These are phyloP conservation scores for Lactarius psammicola DNA, from an alignment of 768 basidiomycete species.

Conservation along the genomic window DNA sequence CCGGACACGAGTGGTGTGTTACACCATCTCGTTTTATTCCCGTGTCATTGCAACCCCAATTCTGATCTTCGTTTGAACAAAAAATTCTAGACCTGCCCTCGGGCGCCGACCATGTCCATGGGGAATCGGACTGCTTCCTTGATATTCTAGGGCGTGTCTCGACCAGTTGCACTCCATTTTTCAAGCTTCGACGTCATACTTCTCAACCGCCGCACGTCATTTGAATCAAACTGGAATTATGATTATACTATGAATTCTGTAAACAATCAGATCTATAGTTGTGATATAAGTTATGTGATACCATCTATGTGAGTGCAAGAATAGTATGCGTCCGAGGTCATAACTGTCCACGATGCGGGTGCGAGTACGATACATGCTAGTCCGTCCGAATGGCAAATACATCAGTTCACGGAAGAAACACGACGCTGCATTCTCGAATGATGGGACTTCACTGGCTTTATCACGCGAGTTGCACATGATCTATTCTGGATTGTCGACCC, in stretches of 20 bases:
- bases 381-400: constrained; percentile 16
- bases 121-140: constrained; percentile 11
- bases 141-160: background rate
- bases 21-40: background rate
- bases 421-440: constrained; percentile 6
- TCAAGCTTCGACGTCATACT: constrained; percentile 19
- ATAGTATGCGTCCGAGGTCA: background rate
- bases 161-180: background rate
- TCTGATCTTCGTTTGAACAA: constrained; percentile 5
- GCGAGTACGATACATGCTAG: constrained; percentile 16
- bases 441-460: constrained; percentile 1
- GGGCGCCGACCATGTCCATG: constrained; percentile 5
- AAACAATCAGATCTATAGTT: constrained; percentile 7
- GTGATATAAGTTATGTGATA: constrained; percentile 21
- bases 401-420: background rate
- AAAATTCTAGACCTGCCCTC: constrained; percentile 16
- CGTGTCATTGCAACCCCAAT: constrained; percentile 19
- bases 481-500: constrained; percentile 15
- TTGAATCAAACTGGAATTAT: constrained; percentile 14
- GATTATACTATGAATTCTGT: constrained; percentile 12
- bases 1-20: background rate
- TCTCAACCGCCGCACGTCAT: constrained; percentile 19
- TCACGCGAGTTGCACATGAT: constrained; percentile 18
- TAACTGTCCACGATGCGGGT: constrained; percentile 10
- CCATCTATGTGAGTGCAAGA: constrained; percentile 17